Base-by-base conservation (phyloP, 108 stramenopile genomes). In the Cylindrotheca fusiformis region DNA sequence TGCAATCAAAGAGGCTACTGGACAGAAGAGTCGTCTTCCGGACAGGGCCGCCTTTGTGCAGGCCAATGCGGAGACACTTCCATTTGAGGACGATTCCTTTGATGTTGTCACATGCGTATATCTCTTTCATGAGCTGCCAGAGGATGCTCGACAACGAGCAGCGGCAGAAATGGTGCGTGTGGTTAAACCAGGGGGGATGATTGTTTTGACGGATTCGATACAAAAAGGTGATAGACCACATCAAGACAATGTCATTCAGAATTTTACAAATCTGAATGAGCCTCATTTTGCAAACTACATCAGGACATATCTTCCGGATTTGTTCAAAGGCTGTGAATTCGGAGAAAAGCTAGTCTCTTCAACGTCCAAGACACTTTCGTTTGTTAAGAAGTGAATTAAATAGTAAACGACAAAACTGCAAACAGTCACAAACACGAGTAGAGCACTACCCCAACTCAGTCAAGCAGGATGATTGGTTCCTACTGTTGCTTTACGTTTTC, bases 81-180 rank as follows among this genome's bases (percentile, higher is more conserved):
- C 83, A 14, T 68, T 81, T 33, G 45, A 48, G 31, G 74, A 75
- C 52, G 66, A 70, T 22, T 56, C 78, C 18, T 69, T 79, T 33
- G 81, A 85, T 59, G 76, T 73, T 26, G 84, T 85, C 10, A 52
- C 69, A 8, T 80, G 76, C 57, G 66, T 82, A 12, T 85, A 82
- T 30, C 67, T 85, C 27, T 81, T 78, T 45, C 79, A 79, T 62
- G 76, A 79, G 55, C 54, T 85, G 1, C 84, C 84, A 18, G 3
- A 32, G 25, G 65, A 70, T 2, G 73, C 65, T 25, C 69, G 69
- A 44, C 24, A 19, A n/a, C 52, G 51, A 21, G 76, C 46, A 12
- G 68, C 71, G 6, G 19, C 27, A 1, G 77, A 78, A 61, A 75
- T 82, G 81, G 74, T 65, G 12, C 64, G 81, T 24, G 74, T 78